Evolutionary conservation across 306 rosid species (phyloP).

Genomic region (Casuarina cunninghamiana): DNA sequence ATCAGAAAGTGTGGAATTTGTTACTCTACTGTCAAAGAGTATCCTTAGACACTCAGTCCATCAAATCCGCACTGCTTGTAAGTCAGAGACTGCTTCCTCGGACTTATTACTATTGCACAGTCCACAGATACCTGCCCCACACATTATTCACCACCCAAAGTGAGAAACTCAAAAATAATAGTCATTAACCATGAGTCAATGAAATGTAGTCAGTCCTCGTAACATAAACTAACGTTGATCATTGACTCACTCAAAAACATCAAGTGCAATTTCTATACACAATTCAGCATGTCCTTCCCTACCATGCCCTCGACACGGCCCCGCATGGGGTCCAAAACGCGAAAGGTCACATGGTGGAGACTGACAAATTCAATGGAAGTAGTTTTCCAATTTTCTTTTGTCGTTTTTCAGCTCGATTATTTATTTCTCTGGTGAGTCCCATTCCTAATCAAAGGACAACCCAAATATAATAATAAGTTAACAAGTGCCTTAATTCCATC

Average conservation of each 20-base stretch:
- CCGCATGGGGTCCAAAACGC: background rate
- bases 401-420: background rate
- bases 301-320: background rate
- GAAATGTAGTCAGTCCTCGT: background rate
- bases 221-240: no score
- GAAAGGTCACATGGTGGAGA: background rate
- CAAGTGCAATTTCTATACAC: no score
- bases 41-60: conserved; percentile 71
- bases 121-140: conserved; percentile 86
- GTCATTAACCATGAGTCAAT: background rate
- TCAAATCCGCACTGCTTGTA: conserved; percentile 94
- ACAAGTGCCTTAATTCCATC: no score
- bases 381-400: background rate
- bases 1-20: conserved; percentile 10
- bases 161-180: background rate
- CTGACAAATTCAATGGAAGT: background rate
- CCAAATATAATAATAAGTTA: no score
- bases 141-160: conserved; percentile 3
- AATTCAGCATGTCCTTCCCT: background rate
- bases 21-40: conserved; percentile 3
- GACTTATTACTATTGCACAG: conserved; percentile 92
- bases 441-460: no score
- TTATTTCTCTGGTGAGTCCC: no score
- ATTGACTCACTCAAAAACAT: no score
- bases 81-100: conserved; percentile 86